phyloP scores from a whole-genome alignment of 805 yeast species.

The Torulaspora maleeae region DNA sequence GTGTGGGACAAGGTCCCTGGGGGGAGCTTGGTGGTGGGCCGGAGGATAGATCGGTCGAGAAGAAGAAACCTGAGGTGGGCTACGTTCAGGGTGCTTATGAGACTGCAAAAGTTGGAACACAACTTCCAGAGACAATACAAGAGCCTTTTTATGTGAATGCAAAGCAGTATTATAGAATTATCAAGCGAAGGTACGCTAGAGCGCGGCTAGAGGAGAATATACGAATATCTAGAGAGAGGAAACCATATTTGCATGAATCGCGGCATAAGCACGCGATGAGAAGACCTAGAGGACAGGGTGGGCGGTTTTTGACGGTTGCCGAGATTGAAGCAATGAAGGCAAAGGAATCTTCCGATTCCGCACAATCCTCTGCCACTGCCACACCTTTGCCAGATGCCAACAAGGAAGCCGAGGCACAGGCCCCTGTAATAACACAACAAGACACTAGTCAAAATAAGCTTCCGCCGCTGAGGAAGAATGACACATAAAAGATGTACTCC shows the following conservation, averaged over 20 bases:
- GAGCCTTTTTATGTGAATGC: slow-evolving; percentile 98
- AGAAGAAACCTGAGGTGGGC: neutral
- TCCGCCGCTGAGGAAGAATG: slow-evolving; percentile 7
- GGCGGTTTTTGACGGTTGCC: slow-evolving; percentile 92
- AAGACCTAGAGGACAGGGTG: slow-evolving; percentile 98
- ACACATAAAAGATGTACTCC: neutral
- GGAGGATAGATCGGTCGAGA: neutral
- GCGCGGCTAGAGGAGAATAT: slow-evolving; percentile 87
- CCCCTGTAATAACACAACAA: slow-evolving; percentile 10
- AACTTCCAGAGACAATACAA: slow-evolving; percentile 42
- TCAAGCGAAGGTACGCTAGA: slow-evolving; percentile 88
- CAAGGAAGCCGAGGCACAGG: slow-evolving; percentile 1
- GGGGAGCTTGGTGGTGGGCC: neutral
- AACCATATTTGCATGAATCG: slow-evolving; percentile 93
- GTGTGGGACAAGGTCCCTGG: neutral
- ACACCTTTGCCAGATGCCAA: slow-evolving; percentile 1
- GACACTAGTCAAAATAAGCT: slow-evolving; percentile 13
- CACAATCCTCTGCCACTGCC: slow-evolving; percentile 3
- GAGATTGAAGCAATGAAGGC: slow-evolving; percentile 57
- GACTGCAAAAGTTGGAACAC: slow-evolving; percentile 1
- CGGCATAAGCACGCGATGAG: slow-evolving; percentile 99
- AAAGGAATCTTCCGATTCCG: slow-evolving; percentile 20
- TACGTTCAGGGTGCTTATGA: neutral
- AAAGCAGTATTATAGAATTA: slow-evolving; percentile 90
- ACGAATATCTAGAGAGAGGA: slow-evolving; percentile 82